Conservation (phyloP, 2,329 filamentous ascomycete species). For the Nigrospora oryzae region DNA sequence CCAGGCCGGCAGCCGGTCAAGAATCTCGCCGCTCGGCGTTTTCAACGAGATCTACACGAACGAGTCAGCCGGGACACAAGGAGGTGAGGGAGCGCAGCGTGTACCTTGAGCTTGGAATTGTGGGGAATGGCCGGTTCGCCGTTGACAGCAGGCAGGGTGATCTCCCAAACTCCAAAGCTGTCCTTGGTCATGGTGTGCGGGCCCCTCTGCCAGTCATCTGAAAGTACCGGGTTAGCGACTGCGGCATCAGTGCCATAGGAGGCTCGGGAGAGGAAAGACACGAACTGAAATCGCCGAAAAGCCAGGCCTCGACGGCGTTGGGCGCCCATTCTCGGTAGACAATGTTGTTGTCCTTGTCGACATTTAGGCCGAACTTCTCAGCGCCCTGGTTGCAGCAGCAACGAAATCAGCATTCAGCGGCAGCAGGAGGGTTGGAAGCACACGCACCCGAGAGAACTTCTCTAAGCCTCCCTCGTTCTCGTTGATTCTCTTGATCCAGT, state of each 20-base stretch:
- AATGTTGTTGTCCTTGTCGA: constrained; percentile 75
- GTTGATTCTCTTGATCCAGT: constrained; percentile 81
- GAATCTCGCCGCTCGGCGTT: constrained; percentile 67
- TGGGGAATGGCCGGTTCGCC: constrained; percentile 77
- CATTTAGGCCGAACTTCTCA: constrained; percentile 80
- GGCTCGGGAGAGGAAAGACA: constrained; percentile 4
- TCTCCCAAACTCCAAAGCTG: constrained; percentile 78
- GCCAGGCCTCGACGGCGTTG: constrained; percentile 72
- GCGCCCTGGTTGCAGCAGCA: constrained; percentile 51
- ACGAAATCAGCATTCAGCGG: constrained; percentile 4
- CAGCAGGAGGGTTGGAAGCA: not conserved
- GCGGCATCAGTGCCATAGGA: not conserved
- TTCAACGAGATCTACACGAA: constrained; percentile 67
- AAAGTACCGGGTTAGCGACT: not conserved
- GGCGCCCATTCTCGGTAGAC: constrained; percentile 95
- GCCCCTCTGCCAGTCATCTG: constrained; percentile 78
- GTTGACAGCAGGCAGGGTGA: constrained; percentile 63
- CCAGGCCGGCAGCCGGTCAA: constrained; percentile 90
- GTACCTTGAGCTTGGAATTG: constrained; percentile 91
- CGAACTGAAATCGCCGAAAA: constrained; percentile 92
- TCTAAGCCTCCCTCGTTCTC: constrained; percentile 81
- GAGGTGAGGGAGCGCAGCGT: constrained; percentile 4
- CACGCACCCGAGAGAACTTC: constrained; percentile 73
- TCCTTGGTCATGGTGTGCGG: constrained; percentile 85
- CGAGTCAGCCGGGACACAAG: not conserved